Base-by-base conservation (phyloP, 805 yeast species). In the Wickerhamiella cacticola region DNA sequence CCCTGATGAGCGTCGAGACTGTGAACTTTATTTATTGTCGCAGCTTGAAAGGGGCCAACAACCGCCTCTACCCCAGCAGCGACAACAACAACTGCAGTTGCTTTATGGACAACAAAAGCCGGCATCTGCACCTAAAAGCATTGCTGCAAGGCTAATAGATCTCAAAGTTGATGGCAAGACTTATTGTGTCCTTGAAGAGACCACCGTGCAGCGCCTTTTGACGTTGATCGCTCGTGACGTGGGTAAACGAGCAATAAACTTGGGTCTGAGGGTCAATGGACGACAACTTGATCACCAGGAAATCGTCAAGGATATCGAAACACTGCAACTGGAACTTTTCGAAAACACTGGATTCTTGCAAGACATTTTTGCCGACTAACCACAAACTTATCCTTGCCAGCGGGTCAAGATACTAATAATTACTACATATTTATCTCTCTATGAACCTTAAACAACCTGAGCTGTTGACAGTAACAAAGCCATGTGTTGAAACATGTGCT, bases 21-120 rank as follows among this genome's bases (percentile, higher is more conserved):
- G 83, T 1, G 95, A 86, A 59, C 59, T 82, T 3, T 84, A 73
- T 57, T 78, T 82, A 51, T 65, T 82, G 24, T 68, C 78, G 4
- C 69, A 69, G 51, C 74, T 82, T 0, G 58, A 56, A n/a, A 50
- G 56, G 16, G 57, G 57, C 5, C 41, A 48, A 10, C 53, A 59
- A 15, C 45, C 45, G 3, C 28, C 29, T 6, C 22, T 40, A 12
- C 36, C 33, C 19, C 39, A 1, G 55, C 55, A 40, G 57, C 21
- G 28, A 5, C 46, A 33, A 7, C 61, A 45, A 29, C 40, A 28
- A 22, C 41, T 48, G 22, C 51, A 48, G 9, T 28, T 35, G 29
- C 28, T 16, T 2, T 67, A 78, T 56, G 62, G 61, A 3, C 53
- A 16, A 41, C 61, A 59, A 1, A 29, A 18, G 1, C 40, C 50